Base-by-base conservation (phyloP, 106 monocot species). In the Iris macrosiphon region DNA sequence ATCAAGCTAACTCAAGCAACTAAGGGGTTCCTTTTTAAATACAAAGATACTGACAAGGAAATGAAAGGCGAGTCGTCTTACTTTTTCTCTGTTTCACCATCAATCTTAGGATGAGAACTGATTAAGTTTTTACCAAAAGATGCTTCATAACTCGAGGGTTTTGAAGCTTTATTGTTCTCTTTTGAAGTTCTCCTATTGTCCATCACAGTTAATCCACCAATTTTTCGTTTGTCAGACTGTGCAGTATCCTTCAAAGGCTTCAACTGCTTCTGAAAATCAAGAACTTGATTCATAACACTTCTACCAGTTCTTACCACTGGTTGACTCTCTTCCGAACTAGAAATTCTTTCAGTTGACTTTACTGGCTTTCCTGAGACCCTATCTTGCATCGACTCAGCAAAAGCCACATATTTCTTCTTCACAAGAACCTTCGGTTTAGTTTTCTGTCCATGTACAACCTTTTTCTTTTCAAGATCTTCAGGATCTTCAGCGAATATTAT, bases 401-500 rank as follows among this genome's bases (percentile, higher is more conserved):
- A 55, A 57, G 7, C 20, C 27, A n/a, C n/a, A n/a, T 26, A n/a
- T 7, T 21, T 25, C 55, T 58, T 63, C 48, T 76, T 73, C 4
- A 23, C 32, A 44, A 60, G 42, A 49, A 30, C 13, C 19, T 67
- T 71, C 2, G 17, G 14, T 68, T 57, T 68, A 21, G 20, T 54
- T 50, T 41, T 69, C 43, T 28, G 47, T 31, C 52, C 27, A 34
- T 65, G 40, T 26, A 5, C 12, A 25, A 42, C 46, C 31, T 44
- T 74, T 48, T 58, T 81, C 31, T 56, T 61, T 44, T 64, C 55
- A 31, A 45, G 52, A 43, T 2, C 13, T 44, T 64, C 55, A 31
- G 50, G 52, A 43, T 2, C 13, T 46, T 47, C 68, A 30, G 92
- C 76, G 52, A 86, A 86, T 53, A 26, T 43, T n/a, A 92, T 72